These are phyloP conservation scores for Tetramitus jugosus DNA, from an alignment of 208 protist species.

Conservation along the genomic window DNA sequence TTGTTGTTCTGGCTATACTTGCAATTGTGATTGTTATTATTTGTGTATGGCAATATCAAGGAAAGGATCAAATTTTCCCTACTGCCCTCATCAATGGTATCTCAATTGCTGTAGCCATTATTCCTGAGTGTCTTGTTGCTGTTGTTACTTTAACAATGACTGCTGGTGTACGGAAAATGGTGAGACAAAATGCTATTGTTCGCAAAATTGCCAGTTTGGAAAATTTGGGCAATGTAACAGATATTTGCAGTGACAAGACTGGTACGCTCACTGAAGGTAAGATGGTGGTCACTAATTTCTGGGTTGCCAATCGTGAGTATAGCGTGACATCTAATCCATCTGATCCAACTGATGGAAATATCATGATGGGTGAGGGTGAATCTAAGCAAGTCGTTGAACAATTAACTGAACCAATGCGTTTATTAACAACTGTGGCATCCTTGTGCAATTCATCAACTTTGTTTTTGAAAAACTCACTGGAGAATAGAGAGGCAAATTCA, in stretches of 20 bases:
- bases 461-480: too few species aligned
- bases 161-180: conserved; percentile 64
- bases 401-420: neutral
- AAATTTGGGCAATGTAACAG: conserved; percentile 70
- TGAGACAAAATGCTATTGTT: conserved; percentile 70
- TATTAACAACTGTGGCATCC: neutral
- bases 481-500: neutral
- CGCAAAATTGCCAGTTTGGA: conserved; percentile 69
- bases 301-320: neutral
- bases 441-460: conserved; percentile 38
- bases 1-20: conserved; percentile 22
- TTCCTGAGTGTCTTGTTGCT: conserved; percentile 68
- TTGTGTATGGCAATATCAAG: neutral
- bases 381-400: neutral
- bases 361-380: neutral
- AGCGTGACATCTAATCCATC: neutral
- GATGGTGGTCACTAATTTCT: conserved; percentile 43
- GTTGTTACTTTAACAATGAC: conserved; percentile 74
- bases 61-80: conserved; percentile 54
- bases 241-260: conserved; percentile 84
- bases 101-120: conserved; percentile 69
- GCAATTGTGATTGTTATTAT: neutral
- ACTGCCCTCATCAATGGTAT: conserved; percentile 62
- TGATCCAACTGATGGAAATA: neutral
- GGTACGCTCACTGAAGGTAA: conserved; percentile 83